Evolutionary conservation across 768 basidiomycete species (phyloP), one percentile per base, ranked within the genome.

Genomic region (Boletus speciosus): DNA sequence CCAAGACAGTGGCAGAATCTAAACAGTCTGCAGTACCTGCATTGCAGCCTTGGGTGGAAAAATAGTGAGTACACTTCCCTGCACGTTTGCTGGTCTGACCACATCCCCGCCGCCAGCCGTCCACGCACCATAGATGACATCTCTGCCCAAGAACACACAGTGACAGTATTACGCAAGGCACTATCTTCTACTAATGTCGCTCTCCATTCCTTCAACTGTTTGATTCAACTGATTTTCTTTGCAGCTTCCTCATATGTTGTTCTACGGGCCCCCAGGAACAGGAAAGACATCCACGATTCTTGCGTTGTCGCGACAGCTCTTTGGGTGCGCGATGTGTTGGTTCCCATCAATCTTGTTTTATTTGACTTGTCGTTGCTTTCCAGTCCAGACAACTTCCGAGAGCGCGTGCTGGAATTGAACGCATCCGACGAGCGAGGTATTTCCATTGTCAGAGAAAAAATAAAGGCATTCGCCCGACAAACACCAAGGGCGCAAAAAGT

Each of bases 401-500:
- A 87, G 34, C 83, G 97, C 11, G 96, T 99, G 1, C 81, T 99
- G 15, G 97, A 99, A 68, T 77, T 99, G 15, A 99, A 99, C 71
- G 97, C 97, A 6, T 98, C 97, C 4, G 97, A 99, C 66, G 97
- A 99, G 70, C 87, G 97, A 64, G 97, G 97, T 37, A 99, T 99
- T 67, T 76, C 82, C 55, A 94, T 99, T 56, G 97, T 99, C 14
- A 82, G 97, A 62, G 97, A 99, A 54, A 99, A 99, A 75, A 89
- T 99, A 78, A 99, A 99, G 74, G 85, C 88, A 66, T 99, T 99
- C 73, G 97, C 97, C 14, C 85, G 90, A 43, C 91, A 93, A 69
- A 93, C 91, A 23, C 91, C 91, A 35, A 82, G 88, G 55, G 90
- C 89, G n/a, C 83, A 88, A 66, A 70, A 80, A 14, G 71, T 76